Evolutionary conservation across 345 rosid genomes (phyloP), one percentile per base, ranked within the genome.

Genomic region (Eucalyptus grandis): DNA sequence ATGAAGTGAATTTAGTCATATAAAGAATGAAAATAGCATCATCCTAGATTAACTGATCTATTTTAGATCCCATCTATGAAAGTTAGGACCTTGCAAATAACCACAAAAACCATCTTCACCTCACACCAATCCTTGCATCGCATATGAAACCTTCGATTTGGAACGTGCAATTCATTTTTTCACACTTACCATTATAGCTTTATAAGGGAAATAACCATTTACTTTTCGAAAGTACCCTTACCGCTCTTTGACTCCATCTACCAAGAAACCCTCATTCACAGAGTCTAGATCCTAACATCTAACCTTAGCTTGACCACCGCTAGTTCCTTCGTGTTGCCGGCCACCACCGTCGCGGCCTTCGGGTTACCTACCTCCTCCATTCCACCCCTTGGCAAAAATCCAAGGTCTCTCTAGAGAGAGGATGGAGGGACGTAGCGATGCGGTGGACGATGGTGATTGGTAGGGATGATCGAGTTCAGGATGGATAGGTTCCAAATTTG

Each of bases 401-500:
- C 83, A 37, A 37, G 46, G 3, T 72, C 83, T 72, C 46, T 37
- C 46, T 10, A 16, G 44, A 60, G 69, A 60, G 8, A 27, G 69
- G 34, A 27, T 0, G 4, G 31, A 60, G 69, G 69, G 69, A 27
- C 8, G 31, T 60, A 12, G 31, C 4, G 0, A 60, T 60, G 69
- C 8, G 31, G 16, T 1, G 1, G 4, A 60, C 69, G 0, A 60
- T 3, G n/a, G 5, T 62, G 34, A 9, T 26, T 53, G 11, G 11
- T 53, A 53, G 11, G 5, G 26, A 53, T 53, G 58, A 53, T 53
- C 11, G 5, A 21, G 58, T 53, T 53, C 0, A 53, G 0, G 1
- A 21, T 53, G 11, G 58, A 2, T 53, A 53, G 2, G 0, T 53
- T 21, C 0, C 2, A 53, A 0, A 21, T 53, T 0, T 53, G 1